phyloP scores from a whole-genome alignment of 2,329 filamentous ascomycete species.

The Talaromyces islandicus region DNA sequence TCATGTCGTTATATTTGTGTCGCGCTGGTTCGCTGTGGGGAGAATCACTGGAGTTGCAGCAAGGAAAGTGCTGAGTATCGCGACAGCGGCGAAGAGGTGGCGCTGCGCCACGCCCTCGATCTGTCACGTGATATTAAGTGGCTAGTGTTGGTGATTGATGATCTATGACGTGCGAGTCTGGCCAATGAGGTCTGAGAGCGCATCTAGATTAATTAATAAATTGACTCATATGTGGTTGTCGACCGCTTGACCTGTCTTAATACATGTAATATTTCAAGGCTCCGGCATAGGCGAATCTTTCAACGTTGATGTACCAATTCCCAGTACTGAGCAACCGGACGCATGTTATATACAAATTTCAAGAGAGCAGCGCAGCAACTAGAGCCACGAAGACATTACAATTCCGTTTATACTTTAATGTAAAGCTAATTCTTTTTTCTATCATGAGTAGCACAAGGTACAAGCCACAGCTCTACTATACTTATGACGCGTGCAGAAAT shows the following conservation, averaged over 20 bases:
- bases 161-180: background rate
- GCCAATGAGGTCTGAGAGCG: background rate
- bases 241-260: no score
- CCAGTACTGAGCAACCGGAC: no score
- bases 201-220: background rate
- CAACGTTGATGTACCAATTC: no score
- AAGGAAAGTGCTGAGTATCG: background rate
- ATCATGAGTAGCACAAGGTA: background rate
- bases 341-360: no score
- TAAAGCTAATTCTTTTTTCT: background rate
- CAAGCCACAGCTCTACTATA: background rate
- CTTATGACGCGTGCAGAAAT: background rate
- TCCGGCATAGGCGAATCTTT: no score
- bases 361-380: background rate
- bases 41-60: background rate
- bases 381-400: background rate
- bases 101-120: background rate
- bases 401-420: background rate
- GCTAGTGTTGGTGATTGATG: background rate
- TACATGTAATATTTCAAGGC: no score
- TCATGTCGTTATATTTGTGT: conserved; percentile 1
- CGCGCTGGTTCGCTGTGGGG: no score
- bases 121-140: background rate
- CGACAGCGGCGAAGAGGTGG: background rate
- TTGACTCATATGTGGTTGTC: no score